Evolutionary conservation across 306 rosid genomes (phyloP).

Genomic region (Lathyrus aphaca): DNA sequence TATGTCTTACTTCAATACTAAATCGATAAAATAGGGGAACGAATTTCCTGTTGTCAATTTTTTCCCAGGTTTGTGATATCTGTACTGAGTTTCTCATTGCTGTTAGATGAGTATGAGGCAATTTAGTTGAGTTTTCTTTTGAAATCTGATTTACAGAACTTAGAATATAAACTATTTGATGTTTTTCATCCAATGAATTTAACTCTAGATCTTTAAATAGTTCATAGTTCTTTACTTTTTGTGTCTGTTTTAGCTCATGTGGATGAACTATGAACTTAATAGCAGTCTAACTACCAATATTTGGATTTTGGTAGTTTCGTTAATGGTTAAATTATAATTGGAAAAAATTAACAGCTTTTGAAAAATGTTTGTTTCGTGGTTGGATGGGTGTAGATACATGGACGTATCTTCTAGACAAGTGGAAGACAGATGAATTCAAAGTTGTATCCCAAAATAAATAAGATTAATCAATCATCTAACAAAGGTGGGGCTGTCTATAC

Average conservation of each 20-base stretch:
- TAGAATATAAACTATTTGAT: background rate
- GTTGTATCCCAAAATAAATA: too few relatives aligned
- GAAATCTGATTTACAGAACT: background rate
- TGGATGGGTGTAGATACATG: too few relatives aligned
- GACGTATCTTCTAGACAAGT: too few relatives aligned
- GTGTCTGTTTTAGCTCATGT: conserved; percentile 2
- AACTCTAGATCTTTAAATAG: background rate
- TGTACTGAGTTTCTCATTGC: too few relatives aligned
- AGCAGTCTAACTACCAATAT: conserved; percentile 10
- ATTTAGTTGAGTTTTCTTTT: background rate
- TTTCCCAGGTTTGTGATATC: too few relatives aligned
- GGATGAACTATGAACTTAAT: conserved; percentile 17
- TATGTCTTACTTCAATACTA: too few relatives aligned
- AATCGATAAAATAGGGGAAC: background rate
- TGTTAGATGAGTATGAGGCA: background rate
- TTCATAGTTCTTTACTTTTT: conserved; percentile 15
- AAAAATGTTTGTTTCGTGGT: conserved; percentile 2
- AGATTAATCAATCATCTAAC: too few relatives aligned
- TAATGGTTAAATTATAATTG: background rate
- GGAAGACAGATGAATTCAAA: too few relatives aligned
- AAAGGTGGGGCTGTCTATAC: too few relatives aligned
- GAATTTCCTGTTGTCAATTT: background rate
- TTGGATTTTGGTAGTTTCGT: conserved; percentile 20
- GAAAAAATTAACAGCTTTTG: background rate
- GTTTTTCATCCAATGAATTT: background rate